These are phyloP conservation scores for Annulohypoxylon nitens DNA, from an alignment of 495 filamentous ascomycete species.

Conservation along the genomic window DNA sequence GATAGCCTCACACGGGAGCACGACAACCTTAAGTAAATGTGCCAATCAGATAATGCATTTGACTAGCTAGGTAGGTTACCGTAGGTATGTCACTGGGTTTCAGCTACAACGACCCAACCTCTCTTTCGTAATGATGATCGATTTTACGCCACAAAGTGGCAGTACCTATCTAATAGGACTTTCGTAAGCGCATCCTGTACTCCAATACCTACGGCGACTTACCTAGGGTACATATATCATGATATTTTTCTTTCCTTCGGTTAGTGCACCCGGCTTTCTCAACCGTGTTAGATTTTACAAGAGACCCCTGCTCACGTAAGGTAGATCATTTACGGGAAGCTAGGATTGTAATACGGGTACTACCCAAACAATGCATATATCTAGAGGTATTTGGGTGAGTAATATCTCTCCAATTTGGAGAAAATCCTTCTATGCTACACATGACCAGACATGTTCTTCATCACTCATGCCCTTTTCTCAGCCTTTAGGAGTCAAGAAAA, in stretches of 20 bases:
- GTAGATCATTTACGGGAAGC: constrained; percentile 1
- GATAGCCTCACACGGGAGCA: constrained; percentile 4
- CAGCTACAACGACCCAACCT: not conserved
- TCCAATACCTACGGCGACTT: not conserved
- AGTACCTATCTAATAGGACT: not conserved
- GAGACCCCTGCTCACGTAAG: not conserved
- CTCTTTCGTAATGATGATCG: not conserved
- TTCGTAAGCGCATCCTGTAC: not conserved
- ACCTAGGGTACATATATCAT: not conserved
- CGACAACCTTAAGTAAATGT: no score
- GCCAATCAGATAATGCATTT: not conserved
- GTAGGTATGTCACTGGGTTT: not conserved
- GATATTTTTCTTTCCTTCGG: not conserved
- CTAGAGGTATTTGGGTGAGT: not conserved
- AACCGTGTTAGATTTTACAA: no score
- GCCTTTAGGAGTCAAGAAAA: not conserved
- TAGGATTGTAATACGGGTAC: not conserved
- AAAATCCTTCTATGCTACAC: not conserved
- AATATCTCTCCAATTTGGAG: constrained; percentile 3
- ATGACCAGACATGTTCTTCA: not conserved
- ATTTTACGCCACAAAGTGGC: no score
- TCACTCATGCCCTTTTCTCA: not conserved
- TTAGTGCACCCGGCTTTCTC: not conserved
- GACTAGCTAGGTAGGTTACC: no score
- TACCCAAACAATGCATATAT: constrained; percentile 1